Percentiles rank a stretch among this genome's conserved stretches.
phyloP scores from a whole-genome alignment of 225 moss, liverwort and hornwort species.

The Bryoerythrophyllum caledonicum region DNA sequence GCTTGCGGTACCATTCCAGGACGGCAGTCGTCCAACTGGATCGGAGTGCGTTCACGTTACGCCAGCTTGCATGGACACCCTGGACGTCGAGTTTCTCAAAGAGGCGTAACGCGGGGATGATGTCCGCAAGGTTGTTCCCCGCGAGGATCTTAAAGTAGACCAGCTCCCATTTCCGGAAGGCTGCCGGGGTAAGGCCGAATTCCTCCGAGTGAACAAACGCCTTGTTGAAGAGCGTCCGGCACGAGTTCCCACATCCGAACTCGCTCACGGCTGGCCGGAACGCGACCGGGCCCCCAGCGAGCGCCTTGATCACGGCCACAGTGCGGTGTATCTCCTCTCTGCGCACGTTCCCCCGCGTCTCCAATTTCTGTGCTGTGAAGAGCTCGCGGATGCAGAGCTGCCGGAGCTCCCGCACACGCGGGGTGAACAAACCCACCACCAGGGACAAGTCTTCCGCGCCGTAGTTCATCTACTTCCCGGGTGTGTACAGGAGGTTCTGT shows the following conservation, averaged over 20 bases:
- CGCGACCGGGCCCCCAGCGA: neutral
- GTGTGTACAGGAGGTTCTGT: constrained; percentile 17
- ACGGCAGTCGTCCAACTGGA: neutral
- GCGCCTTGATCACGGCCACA: neutral
- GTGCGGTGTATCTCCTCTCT: constrained; percentile 25
- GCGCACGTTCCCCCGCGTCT: neutral
- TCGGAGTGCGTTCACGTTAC: constrained; percentile 6
- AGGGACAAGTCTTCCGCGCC: constrained; percentile 15
- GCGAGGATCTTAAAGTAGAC: constrained; percentile 9
- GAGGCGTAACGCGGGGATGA: constrained; percentile 20
- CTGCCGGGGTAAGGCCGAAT: constrained; percentile 12
- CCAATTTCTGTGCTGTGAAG: constrained; percentile 28
- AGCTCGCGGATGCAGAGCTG: constrained; percentile 30
- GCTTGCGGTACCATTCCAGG: constrained; percentile 30
- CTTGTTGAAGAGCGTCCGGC: constrained; percentile 26
- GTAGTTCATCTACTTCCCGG: constrained; percentile 25
- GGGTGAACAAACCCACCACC: neutral
- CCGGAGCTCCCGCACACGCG: constrained; percentile 23
- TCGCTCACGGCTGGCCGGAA: constrained; percentile 16
- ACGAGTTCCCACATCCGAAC: constrained; percentile 9
- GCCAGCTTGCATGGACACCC: constrained; percentile 28
- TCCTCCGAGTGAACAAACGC: constrained; percentile 21
- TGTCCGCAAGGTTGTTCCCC: constrained; percentile 9
- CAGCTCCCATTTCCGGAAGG: constrained; percentile 3
- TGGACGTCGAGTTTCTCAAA: constrained; percentile 8